phyloP scores from a whole-genome alignment of 2,329 filamentous ascomycete genomes.

The Boeremia exigua region DNA sequence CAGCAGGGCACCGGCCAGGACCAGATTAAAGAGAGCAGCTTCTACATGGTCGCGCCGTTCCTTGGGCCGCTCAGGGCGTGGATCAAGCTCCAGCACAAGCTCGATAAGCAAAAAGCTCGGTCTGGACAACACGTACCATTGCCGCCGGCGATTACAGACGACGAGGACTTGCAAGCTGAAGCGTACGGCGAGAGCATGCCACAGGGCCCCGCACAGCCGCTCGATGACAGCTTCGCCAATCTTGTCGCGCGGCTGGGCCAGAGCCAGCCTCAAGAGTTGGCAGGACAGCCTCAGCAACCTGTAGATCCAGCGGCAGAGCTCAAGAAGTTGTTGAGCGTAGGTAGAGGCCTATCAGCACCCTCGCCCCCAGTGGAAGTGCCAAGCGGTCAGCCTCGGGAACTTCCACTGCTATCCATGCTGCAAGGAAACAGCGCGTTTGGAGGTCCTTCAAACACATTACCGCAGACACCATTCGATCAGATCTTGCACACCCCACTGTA shows the following conservation, averaged over 20 bases:
- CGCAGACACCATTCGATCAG: conserved; percentile 62
- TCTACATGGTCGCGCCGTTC: conserved; percentile 98
- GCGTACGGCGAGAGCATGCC: conserved; percentile 36
- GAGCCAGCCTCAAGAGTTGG: conserved; percentile 38
- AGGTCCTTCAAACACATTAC: conserved; percentile 22
- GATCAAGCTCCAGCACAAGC: conserved; percentile 83
- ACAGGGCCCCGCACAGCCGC: conserved; percentile 12
- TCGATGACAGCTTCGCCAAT: conserved; percentile 36
- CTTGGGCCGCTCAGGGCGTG: conserved; percentile 84
- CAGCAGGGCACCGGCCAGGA: conserved; percentile 62
- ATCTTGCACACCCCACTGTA: conserved; percentile 57
- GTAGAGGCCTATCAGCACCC: conserved; percentile 34
- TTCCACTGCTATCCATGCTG: conserved; percentile 64
- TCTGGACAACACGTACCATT: conserved; percentile 25
- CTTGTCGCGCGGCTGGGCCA: conserved; percentile 41
- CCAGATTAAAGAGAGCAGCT: conserved; percentile 76
- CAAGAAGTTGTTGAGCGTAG: conserved; percentile 57
- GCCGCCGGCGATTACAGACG: conserved; percentile 36
- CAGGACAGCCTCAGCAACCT: conserved; percentile 27
- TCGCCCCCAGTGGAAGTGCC: conserved; percentile 44
- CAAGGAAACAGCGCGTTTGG: conserved; percentile 32
- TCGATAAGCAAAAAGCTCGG: conserved; percentile 61
- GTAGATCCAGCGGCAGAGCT: conserved; percentile 59
- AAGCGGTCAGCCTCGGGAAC: conserved; percentile 32
- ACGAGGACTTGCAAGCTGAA: conserved; percentile 38